Evolutionary conservation across 768 basidiomycete genomes (phyloP).

Genomic region (Coprinopsis marcescibilis): DNA sequence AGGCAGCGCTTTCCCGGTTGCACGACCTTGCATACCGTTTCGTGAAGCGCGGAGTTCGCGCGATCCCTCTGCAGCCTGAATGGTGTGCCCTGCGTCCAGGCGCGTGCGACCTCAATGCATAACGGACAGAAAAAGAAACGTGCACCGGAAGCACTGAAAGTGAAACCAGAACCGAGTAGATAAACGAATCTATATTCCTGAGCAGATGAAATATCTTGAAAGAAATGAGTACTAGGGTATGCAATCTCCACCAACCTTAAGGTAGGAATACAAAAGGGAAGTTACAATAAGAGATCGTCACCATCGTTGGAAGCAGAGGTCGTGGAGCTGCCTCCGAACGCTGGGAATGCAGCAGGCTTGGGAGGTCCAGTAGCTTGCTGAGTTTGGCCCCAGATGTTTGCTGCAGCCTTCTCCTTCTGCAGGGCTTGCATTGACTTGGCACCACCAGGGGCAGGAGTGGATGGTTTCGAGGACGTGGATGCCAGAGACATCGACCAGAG

Average conservation of each 20-base stretch:
- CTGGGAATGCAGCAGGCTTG: conserved; percentile 20
- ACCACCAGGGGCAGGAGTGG: conserved; percentile 19
- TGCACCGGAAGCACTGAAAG: neutral
- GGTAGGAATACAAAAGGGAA: too few relatives aligned
- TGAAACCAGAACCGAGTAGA: neutral
- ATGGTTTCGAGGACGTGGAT: conserved; percentile 32
- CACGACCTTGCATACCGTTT: conserved; percentile 63
- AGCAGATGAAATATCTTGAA: too few relatives aligned
- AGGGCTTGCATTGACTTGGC: conserved; percentile 85
- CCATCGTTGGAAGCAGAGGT: conserved; percentile 17
- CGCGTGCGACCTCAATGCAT: conserved; percentile 42
- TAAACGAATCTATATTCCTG: too few relatives aligned
- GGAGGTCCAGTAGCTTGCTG: conserved; percentile 17
- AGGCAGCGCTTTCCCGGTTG: conserved; percentile 55
- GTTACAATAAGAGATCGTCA: conserved; percentile 22
- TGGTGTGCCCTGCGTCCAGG: conserved; percentile 69
- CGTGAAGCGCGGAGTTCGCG: conserved; percentile 52
- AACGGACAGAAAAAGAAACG: too few relatives aligned
- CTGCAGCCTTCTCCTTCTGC: conserved; percentile 80
- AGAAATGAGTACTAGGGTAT: too few relatives aligned
- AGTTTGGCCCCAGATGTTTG: conserved; percentile 67
- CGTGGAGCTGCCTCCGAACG: conserved; percentile 22
- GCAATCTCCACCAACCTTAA: too few relatives aligned
- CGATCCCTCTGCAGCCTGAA: conserved; percentile 60
- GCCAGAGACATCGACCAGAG: conserved; percentile 83